A percentile compares a stretch with the other conserved stretches of the same genome.
Conservation (phyloP, 208 protist genomes). For the Zelonia costaricensis region DNA sequence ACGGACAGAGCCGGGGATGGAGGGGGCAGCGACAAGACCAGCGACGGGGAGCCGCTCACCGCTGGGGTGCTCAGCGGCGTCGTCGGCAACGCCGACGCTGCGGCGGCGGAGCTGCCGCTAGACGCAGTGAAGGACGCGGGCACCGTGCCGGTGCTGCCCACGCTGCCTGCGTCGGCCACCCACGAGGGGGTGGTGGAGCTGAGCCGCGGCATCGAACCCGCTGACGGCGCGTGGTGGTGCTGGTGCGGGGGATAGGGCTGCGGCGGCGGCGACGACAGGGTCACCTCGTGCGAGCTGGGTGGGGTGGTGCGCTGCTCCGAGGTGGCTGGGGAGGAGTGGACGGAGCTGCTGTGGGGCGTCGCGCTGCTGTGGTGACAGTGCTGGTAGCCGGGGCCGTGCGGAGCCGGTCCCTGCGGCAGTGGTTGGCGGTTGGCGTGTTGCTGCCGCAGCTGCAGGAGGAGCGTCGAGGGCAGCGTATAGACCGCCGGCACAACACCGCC, state of each 20-base stretch:
- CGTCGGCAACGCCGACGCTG: no score
- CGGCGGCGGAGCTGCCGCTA: no score
- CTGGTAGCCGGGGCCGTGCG: not conserved
- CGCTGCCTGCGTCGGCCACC: no score
- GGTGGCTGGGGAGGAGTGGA: not conserved
- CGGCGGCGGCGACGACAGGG: not conserved
- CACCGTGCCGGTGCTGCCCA: not conserved
- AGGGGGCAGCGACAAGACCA: no score
- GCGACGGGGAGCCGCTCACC: no score
- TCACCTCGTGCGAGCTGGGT: not conserved
- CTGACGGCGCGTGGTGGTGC: no score
- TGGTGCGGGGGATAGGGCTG: not conserved
- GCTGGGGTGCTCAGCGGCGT: no score
- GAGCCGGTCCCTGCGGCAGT: not conserved
- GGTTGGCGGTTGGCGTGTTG: not conserved
- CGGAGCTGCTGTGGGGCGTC: no score
- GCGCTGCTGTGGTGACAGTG: conserved; percentile 1
- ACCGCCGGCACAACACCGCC: not conserved
- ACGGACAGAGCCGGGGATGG: no score
- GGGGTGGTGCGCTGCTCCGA: not conserved
- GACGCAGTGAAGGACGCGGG: not conserved
- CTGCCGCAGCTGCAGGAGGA: conserved; percentile 5
- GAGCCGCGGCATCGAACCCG: no score
- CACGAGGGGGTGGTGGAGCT: no score
- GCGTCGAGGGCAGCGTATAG: conserved; percentile 17